Evolutionary conservation across 768 basidiomycete species (phyloP).

Genomic region (Termitomyces sp.): DNA sequence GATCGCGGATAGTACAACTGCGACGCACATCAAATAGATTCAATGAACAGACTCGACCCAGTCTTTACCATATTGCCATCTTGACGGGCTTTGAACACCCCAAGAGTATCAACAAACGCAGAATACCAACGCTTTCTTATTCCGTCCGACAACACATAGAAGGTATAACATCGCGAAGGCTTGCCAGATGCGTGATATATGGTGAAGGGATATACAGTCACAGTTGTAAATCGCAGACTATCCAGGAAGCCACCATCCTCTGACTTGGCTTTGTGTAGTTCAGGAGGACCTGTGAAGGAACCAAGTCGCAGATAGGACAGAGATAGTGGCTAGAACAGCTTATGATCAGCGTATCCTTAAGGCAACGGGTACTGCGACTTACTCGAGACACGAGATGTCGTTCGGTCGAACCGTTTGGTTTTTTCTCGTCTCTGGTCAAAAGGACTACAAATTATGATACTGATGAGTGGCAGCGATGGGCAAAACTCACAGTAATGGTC

Average conservation of each 20-base stretch:
- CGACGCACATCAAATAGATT: neutral
- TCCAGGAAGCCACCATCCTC: constrained; percentile 58
- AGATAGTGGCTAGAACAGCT: constrained; percentile 60
- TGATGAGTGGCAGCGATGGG: neutral
- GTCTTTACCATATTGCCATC: constrained; percentile 66
- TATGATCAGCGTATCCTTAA: neutral
- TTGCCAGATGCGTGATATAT: constrained; percentile 64
- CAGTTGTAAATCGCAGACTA: constrained; percentile 42
- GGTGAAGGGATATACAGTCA: constrained; percentile 69
- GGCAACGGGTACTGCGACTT: constrained; percentile 19
- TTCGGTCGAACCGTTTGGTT: constrained; percentile 38
- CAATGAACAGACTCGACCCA: neutral
- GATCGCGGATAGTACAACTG: constrained; percentile 66
- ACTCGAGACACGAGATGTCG: constrained; percentile 64
- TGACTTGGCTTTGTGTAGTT: constrained; percentile 55
- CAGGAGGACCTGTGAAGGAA: constrained; percentile 52
- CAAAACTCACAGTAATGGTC: constrained; percentile 67
- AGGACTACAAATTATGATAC: constrained; percentile 40
- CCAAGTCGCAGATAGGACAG: constrained; percentile 73
- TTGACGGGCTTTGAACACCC: constrained; percentile 54
- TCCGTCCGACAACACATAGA: constrained; percentile 57
- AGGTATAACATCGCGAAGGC: constrained; percentile 58
- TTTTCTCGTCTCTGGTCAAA: constrained; percentile 56
- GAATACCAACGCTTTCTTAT: constrained; percentile 59
- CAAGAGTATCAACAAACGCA: constrained; percentile 56